Conservation (phyloP, 768 basidiomycete genomes). For the Pilatotrama ljubarskyi region DNA sequence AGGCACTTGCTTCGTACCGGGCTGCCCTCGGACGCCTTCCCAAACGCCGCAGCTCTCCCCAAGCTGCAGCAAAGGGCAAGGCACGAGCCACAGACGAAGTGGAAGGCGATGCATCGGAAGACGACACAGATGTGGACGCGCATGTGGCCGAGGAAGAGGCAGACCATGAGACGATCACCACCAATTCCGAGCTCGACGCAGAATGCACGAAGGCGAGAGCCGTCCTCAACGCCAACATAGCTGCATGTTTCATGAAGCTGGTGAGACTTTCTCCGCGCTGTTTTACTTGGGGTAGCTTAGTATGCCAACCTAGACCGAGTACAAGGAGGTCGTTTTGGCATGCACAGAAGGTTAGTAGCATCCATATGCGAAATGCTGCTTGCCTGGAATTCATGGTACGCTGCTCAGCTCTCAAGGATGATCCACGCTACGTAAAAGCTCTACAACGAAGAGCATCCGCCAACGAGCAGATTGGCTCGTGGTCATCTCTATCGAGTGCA, state of each 20-base stretch:
- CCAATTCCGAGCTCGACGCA: slow-evolving; percentile 36
- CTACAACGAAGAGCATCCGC: slow-evolving; percentile 85
- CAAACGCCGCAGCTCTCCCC: slow-evolving; percentile 32
- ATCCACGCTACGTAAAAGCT: slow-evolving; percentile 84
- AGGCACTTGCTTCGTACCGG: slow-evolving; percentile 70
- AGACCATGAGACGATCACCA: slow-evolving; percentile 17
- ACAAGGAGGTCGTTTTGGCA: slow-evolving; percentile 77
- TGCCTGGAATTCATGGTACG: no score
- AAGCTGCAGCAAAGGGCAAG: slow-evolving; percentile 18
- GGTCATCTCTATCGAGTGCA: slow-evolving; percentile 79
- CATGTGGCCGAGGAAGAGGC: slow-evolving; percentile 21
- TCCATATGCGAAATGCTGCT: neutral
- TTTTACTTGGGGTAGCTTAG: neutral
- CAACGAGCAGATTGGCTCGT: slow-evolving; percentile 77
- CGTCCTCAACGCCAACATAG: slow-evolving; percentile 84
- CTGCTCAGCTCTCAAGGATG: slow-evolving; percentile 81
- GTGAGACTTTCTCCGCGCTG: slow-evolving; percentile 42
- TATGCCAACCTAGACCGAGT: slow-evolving; percentile 53
- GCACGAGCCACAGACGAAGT: slow-evolving; percentile 18
- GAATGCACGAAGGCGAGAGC: slow-evolving; percentile 63
- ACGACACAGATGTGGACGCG: slow-evolving; percentile 21
- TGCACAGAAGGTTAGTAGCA: slow-evolving; percentile 67
- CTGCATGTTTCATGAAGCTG: slow-evolving; percentile 78
- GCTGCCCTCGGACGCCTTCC: slow-evolving; percentile 70
- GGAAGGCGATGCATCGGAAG: slow-evolving; percentile 11